Conservation (phyloP, 2,329 filamentous ascomycete species). For the Fusarium nelsonii region DNA sequence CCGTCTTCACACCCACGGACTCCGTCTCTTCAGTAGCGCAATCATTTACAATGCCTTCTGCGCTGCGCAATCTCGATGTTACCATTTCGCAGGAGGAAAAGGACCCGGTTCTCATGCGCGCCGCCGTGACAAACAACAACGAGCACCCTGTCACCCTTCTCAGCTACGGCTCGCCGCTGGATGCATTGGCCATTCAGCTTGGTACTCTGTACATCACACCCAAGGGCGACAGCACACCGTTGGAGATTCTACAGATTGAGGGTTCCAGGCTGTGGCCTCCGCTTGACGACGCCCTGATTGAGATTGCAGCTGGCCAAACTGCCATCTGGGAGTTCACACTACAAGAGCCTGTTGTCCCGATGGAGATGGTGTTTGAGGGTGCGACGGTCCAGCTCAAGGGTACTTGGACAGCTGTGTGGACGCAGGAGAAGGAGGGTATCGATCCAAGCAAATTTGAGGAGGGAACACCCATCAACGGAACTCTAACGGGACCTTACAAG, state of each 20-base stretch:
- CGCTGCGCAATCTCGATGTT: constrained; percentile 50
- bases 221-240: constrained; percentile 49
- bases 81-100: constrained; percentile 51
- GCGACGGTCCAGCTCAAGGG: constrained; percentile 54
- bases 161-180: constrained; percentile 61
- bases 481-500: constrained; percentile 39
- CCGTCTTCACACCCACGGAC: constrained; percentile 32
- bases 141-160: constrained; percentile 56
- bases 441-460: constrained; percentile 38
- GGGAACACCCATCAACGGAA: constrained; percentile 32
- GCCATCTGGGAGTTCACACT: constrained; percentile 53
- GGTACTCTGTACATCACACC: constrained; percentile 58
- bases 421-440: constrained; percentile 42
- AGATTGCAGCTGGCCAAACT: constrained; percentile 55
- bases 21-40: constrained; percentile 19
- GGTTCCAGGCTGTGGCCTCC: constrained; percentile 59
- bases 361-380: constrained; percentile 51
- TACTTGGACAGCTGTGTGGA: constrained; percentile 53
- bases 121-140: constrained; percentile 58
- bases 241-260: constrained; percentile 55
- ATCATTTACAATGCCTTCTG: constrained; percentile 34
- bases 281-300: constrained; percentile 53
- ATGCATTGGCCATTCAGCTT: constrained; percentile 56
- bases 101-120: constrained; percentile 53
- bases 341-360: constrained; percentile 53